phyloP scores from a whole-genome alignment of 1,284 basidiomycete species.

The Ustilago esculenta region DNA sequence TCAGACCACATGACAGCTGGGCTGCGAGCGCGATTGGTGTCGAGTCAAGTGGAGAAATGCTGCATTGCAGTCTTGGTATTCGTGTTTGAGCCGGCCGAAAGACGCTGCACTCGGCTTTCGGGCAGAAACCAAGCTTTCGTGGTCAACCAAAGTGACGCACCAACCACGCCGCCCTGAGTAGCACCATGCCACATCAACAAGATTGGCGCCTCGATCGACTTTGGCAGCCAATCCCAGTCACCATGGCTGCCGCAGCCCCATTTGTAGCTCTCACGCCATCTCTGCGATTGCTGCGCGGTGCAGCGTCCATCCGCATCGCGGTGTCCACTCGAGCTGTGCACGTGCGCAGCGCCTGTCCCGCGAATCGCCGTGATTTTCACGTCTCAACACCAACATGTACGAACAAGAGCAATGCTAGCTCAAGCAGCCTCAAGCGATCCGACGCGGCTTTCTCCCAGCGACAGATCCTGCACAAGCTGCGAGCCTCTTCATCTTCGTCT shows the following conservation, averaged over 20 bases:
- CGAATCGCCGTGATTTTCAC: slow-evolving; percentile 1
- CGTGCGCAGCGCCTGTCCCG: neutral
- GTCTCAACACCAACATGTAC: slow-evolving; percentile 1
- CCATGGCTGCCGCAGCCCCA: slow-evolving; percentile 4
- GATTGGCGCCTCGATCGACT: no score
- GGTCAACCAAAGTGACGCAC: no score
- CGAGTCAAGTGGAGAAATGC: slow-evolving; percentile 6
- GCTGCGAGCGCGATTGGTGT: no score
- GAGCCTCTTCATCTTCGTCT: slow-evolving; percentile 24
- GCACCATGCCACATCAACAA: no score
- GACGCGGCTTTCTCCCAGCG: slow-evolving; percentile 39
- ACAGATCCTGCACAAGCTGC: slow-evolving; percentile 41
- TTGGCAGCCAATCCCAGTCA: neutral
- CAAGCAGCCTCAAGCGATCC: slow-evolving; percentile 20
- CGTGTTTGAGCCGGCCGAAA: slow-evolving; percentile 28
- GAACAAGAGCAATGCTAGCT: slow-evolving; percentile 3
- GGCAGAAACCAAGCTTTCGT: neutral
- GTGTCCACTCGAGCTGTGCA: slow-evolving; percentile 8
- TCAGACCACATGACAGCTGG: slow-evolving; percentile 8
- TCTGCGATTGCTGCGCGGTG: slow-evolving; percentile 8
- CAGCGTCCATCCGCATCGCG: neutral
- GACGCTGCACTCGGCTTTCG: slow-evolving; percentile 22
- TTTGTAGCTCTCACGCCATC: slow-evolving; percentile 10
- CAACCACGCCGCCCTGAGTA: no score
- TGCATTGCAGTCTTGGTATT: no score